Evolutionary conservation across 306 rosid genomes (phyloP).

Genomic region (Medicago ruthenica): DNA sequence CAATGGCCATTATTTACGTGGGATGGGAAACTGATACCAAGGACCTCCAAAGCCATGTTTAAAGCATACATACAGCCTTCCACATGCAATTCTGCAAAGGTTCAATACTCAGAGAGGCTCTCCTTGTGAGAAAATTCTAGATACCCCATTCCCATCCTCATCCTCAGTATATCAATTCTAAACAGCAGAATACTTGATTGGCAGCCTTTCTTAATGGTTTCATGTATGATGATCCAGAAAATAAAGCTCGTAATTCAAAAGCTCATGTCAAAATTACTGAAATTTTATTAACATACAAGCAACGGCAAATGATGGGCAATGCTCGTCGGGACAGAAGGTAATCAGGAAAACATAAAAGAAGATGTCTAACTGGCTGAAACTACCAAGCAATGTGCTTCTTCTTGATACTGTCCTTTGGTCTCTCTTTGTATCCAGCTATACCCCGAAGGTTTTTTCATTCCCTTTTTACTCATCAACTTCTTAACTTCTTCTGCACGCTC

Average conservation of each 20-base stretch:
- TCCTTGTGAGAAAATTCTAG: background rate
- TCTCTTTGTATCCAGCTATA: conserved; percentile 61
- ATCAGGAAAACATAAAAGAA: background rate
- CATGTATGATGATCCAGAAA: background rate
- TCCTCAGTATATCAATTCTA: conserved; percentile 43
- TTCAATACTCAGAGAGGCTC: background rate
- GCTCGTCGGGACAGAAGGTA: background rate
- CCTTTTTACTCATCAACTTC: conserved; percentile 56
- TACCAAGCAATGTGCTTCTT: conserved; percentile 12
- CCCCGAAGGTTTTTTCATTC: conserved; percentile 61
- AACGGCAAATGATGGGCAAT: background rate
- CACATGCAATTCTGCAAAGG: background rate
- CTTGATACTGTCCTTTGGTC: conserved; percentile 9
- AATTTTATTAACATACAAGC: background rate
- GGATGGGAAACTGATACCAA: background rate
- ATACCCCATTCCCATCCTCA: background rate
- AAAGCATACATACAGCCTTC: background rate
- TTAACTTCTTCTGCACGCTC: conserved; percentile 60
- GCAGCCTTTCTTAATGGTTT: background rate
- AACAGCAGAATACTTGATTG: conserved; percentile 72
- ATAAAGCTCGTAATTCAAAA: background rate
- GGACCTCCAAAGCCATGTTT: background rate
- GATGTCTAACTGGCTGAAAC: conserved; percentile 21
- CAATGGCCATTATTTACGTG: background rate
- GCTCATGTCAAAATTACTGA: background rate